These are phyloP conservation scores for Coemansia sp. DNA, from an alignment of 192 early-diverging fungal genomes.

Conservation along the genomic window DNA sequence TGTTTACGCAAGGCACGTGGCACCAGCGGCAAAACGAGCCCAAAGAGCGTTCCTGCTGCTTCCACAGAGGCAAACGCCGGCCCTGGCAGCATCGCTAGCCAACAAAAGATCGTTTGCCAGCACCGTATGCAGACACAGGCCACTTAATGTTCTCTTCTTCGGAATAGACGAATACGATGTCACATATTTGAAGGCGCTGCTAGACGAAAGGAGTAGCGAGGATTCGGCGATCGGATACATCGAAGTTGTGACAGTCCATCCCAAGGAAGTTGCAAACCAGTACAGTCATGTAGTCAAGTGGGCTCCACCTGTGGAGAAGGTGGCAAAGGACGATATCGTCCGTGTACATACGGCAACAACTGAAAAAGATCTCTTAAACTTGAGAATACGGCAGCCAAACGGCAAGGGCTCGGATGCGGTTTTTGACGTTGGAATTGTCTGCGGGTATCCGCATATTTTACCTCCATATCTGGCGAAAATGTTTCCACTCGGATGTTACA, in stretches of 20 bases:
- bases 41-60: too few relatives aligned
- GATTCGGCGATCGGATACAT: slow-evolving; percentile 9
- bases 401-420: slow-evolving; percentile 60
- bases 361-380: not conserved
- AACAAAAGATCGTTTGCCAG: not conserved
- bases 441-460: slow-evolving; percentile 87
- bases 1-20: too few relatives aligned
- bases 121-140: not conserved
- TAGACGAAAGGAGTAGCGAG: slow-evolving; percentile 50
- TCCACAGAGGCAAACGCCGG: too few relatives aligned
- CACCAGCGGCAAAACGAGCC: too few relatives aligned
- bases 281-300: not conserved
- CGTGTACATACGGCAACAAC: not conserved
- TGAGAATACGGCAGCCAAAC: not conserved
- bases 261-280: not conserved
- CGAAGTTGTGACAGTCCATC: slow-evolving; percentile 9
- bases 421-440: slow-evolving; percentile 84
- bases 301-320: not conserved
- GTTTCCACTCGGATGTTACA: slow-evolving; percentile 68
- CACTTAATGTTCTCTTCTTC: slow-evolving; percentile 75
- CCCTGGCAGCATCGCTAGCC: not conserved
- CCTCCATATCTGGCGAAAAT: slow-evolving; percentile 61
- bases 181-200: slow-evolving; percentile 61
- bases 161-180: slow-evolving; percentile 83
- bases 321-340: not conserved